Percentiles rank a stretch among this genome's conserved stretches.
These are phyloP conservation scores for Metschnikowia sp. DNA, from an alignment of 805 yeast genomes.

Conservation along the genomic window DNA sequence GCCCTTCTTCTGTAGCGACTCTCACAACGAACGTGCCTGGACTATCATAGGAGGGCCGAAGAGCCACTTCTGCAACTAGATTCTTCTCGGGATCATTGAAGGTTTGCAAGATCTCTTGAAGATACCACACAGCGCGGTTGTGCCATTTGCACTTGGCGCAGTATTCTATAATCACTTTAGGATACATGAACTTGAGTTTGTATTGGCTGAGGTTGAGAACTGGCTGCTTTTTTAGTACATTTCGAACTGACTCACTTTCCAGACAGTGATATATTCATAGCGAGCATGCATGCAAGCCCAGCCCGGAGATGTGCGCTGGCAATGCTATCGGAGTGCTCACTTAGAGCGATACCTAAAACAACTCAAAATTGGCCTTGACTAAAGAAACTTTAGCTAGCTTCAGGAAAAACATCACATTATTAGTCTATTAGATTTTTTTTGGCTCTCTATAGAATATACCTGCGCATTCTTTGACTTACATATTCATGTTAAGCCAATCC, in stretches of 20 bases:
- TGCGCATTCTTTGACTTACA: slow-evolving; percentile 19
- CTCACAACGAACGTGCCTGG: slow-evolving; percentile 22
- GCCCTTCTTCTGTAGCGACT: slow-evolving; percentile 6
- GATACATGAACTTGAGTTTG: slow-evolving; percentile 24
- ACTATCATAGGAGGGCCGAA: slow-evolving; percentile 22
- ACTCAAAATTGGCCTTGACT: too few species aligned
- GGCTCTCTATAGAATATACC: too few species aligned
- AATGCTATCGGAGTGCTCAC: too few species aligned
- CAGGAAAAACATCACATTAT: too few species aligned
- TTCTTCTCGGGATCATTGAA: slow-evolving; percentile 46
- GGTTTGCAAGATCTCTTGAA: slow-evolving; percentile 82
- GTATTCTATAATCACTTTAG: slow-evolving; percentile 65
- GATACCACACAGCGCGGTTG: slow-evolving; percentile 82
- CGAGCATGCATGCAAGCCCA: background rate
- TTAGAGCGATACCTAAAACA: too few species aligned
- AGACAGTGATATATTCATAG: background rate
- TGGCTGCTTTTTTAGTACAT: background rate
- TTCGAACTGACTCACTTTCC: background rate
- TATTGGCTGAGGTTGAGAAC: background rate
- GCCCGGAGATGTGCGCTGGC: too few species aligned
- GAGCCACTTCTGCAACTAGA: slow-evolving; percentile 39
- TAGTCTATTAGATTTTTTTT: too few species aligned
- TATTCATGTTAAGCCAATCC: slow-evolving; percentile 48
- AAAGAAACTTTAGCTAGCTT: too few species aligned
- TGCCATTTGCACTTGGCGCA: slow-evolving; percentile 90